phyloP scores from a whole-genome alignment of 345 rosid genomes.

The Brassica nigra region DNA sequence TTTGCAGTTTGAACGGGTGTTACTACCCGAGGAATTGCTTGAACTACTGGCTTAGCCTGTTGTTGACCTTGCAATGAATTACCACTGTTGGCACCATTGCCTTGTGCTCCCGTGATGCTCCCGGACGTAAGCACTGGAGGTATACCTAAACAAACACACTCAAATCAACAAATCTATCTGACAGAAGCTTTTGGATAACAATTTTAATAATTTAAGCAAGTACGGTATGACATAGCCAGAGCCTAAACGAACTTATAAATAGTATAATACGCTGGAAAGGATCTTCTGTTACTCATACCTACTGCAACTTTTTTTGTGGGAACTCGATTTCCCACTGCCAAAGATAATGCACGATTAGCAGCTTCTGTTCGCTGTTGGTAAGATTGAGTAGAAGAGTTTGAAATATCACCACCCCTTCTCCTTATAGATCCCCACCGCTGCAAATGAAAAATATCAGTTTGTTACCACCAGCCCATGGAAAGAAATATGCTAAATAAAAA shows the following conservation, averaged over 20 bases:
- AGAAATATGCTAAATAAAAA: constrained; percentile 11
- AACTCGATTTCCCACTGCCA: constrained; percentile 62
- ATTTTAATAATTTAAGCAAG: constrained; percentile 5
- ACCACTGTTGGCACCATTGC: constrained; percentile 32
- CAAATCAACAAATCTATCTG: constrained; percentile 8
- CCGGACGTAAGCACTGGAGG: constrained; percentile 39
- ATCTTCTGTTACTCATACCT: constrained; percentile 38
- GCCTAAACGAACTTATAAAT: not conserved
- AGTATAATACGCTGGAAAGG: constrained; percentile 8
- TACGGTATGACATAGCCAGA: not conserved
- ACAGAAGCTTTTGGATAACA: not conserved
- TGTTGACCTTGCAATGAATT: constrained; percentile 44
- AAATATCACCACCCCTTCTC: constrained; percentile 45
- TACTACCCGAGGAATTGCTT: constrained; percentile 39
- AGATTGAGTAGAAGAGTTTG: constrained; percentile 42
- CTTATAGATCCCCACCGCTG: constrained; percentile 78
- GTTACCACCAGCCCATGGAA: constrained; percentile 34
- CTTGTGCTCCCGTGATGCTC: constrained; percentile 46
- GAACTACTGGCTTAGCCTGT: constrained; percentile 47
- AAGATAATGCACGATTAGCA: constrained; percentile 72
- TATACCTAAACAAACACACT: constrained; percentile 38
- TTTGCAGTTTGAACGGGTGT: constrained; percentile 44
- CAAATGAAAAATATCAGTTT: constrained; percentile 32
- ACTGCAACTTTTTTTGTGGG: constrained; percentile 52
- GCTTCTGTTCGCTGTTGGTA: constrained; percentile 72